Evolutionary conservation across 1,139 yeast genomes (phyloP).

Genomic region (Scheffersomyces lignicola): DNA sequence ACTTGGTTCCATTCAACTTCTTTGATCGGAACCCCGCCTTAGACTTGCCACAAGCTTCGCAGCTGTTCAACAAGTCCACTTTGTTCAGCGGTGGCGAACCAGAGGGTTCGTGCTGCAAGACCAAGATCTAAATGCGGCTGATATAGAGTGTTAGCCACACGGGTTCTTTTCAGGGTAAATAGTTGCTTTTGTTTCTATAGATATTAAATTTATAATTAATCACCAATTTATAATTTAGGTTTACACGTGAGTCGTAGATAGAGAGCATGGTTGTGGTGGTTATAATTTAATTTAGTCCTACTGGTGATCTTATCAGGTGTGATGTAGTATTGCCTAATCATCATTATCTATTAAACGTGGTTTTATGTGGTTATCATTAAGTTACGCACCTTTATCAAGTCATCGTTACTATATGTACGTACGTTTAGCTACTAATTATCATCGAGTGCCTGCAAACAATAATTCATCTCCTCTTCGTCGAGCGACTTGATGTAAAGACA

Average conservation of each 20-base stretch:
- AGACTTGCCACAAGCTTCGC: constrained; percentile 75
- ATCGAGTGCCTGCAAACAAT: constrained; percentile 13
- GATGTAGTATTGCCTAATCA: no score
- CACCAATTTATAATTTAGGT: no score
- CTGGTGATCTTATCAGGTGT: no score
- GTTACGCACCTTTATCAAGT: not conserved
- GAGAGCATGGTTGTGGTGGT: no score
- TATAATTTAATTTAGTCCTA: no score
- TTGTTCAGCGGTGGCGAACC: constrained; percentile 25
- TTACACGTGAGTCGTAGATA: no score
- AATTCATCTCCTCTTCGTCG: constrained; percentile 74
- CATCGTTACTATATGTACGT: not conserved
- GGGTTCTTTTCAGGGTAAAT: no score
- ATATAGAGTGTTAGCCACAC: no score
- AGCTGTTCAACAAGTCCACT: constrained; percentile 71
- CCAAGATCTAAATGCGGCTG: constrained; percentile 25
- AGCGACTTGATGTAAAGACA: constrained; percentile 80
- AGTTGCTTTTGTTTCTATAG: no score
- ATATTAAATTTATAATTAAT: no score
- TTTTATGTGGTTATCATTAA: not conserved
- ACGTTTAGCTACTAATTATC: constrained; percentile 4
- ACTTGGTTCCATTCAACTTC: constrained; percentile 74
- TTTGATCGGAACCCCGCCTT: constrained; percentile 81
- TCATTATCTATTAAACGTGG: not conserved
- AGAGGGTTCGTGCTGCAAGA: constrained; percentile 45